phyloP scores from a whole-genome alignment of 163 green algal species.

The Scenedesmus sp. region DNA sequence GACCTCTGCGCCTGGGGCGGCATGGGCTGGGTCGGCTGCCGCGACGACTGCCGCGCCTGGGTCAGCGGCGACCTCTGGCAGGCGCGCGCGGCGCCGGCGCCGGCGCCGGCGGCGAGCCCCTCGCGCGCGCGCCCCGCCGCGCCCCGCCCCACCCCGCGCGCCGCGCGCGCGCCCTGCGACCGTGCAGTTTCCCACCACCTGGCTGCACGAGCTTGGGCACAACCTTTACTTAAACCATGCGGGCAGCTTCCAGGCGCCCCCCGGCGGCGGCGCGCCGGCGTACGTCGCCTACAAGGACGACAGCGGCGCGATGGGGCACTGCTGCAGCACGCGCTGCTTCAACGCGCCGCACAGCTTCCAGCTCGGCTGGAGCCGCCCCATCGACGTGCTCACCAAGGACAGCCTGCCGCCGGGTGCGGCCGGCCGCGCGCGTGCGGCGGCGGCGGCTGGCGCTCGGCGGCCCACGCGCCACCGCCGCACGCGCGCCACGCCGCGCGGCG shows the following conservation, averaged over 20 bases:
- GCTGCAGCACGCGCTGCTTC: conserved; percentile 62
- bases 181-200: conserved; percentile 40
- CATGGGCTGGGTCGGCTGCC: conserved; percentile 43
- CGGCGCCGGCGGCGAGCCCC: too few relatives aligned
- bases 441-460: too few relatives aligned
- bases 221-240: conserved; percentile 65
- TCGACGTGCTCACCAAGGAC: conserved; percentile 22
- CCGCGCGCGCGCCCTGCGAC: too few relatives aligned
- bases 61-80: conserved; percentile 52
- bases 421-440: too few relatives aligned
- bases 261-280: conserved; percentile 27
- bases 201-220: conserved; percentile 63
- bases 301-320: conserved; percentile 62
- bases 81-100: neutral
- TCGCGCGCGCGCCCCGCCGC: too few relatives aligned
- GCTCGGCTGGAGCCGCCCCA: conserved; percentile 51
- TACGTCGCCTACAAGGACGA: conserved; percentile 50
- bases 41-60: conserved; percentile 52
- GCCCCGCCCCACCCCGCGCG: too few relatives aligned
- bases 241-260: neutral
- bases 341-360: conserved; percentile 67
- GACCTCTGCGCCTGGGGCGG: conserved; percentile 44
- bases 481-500: too few relatives aligned
- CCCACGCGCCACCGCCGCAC: too few relatives aligned
- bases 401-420: conserved; percentile 24